Evolutionary conservation across 345 rosid species (phyloP).

Genomic region (Xanthoceras sorbifolium): DNA sequence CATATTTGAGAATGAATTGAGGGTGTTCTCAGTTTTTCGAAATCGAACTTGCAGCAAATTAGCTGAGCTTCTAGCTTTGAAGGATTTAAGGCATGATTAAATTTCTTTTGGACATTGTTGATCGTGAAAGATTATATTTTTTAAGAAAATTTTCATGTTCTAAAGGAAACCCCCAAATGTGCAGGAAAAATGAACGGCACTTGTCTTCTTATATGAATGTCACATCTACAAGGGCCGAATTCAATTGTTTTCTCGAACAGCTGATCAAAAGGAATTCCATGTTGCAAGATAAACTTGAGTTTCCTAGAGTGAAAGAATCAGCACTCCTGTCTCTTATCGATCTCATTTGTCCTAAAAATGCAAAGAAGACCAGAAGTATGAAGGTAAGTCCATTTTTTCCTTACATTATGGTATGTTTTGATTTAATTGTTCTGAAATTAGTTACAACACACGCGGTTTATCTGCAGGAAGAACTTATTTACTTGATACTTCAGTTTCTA

Average conservation of each 20-base stretch:
- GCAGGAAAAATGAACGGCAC: slow-evolving; percentile 8
- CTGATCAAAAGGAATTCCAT: background rate
- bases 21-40: background rate
- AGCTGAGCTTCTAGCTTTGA: background rate
- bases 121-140: background rate
- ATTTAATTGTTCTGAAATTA: background rate
- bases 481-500: slow-evolving; percentile 44
- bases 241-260: background rate
- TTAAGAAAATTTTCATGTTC: background rate
- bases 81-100: slow-evolving; percentile 18
- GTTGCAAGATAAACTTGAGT: slow-evolving; percentile 7
- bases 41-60: background rate
- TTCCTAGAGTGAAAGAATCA: background rate
- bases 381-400: background rate
- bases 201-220: background rate
- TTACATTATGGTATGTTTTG: background rate
- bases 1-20: slow-evolving; percentile 4
- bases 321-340: background rate
- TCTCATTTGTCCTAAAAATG: slow-evolving; percentile 2
- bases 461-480: slow-evolving; percentile 45
- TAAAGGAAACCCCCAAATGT: background rate
- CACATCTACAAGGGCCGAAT: slow-evolving; percentile 12
- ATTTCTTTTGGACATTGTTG: slow-evolving; percentile 13
- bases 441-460: slow-evolving; percentile 8
- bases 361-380: background rate